Evolutionary conservation across 257 asterid species (phyloP), one percentile per base, ranked within the genome.

Genomic region (Orobanche coerulescens): DNA sequence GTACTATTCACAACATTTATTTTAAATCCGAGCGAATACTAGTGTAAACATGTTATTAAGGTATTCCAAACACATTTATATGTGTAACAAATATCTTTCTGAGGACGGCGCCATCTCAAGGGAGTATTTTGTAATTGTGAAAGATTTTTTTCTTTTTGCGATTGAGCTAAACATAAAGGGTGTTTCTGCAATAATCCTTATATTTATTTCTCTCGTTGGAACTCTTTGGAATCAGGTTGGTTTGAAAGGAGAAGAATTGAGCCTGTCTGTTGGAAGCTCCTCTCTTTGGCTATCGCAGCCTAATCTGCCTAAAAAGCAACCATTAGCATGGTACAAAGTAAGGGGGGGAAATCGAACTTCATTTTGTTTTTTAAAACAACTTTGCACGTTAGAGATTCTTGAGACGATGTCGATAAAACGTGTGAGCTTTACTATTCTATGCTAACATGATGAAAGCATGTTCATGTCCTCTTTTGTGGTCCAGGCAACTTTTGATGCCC

Each of bases 301-400:
- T 67, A 2, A 69, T 43, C 58, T 82, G 70, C 94, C 94, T n/a
- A 75, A 61, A 68, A 71, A 76, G 22, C 78, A 75, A 71, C 86
- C 88, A 4, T 64, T 82, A 46, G 54, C 70, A 44, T 85, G 94
- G 94, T 85, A 85, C 66, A 85, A 80, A 90, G 94, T 85, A 82
- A 59, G 9, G 3, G 6, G 42, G 6, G 6, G 6, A 7, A 36
- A 36, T 36, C 13, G 11, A 9, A 36, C 42, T 9, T 3, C 13
- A 6, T 3, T 36, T 36, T 36, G 42, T 36, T 36, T 36, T 36
- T 36, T 36, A 30, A 8, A 43, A 43, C 12, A 46, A 9, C 7
- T 18, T 1, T 18, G 31, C 52, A 46, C 2, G 3, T 46, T 18
- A 1, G 12, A 10, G 31, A 7, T 22, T 4, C 14, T 48, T 48